Evolutionary conservation across 208 protist genomes (phyloP), one percentile per base, ranked within the genome.

Genomic region (Crithidia fasciculata): DNA sequence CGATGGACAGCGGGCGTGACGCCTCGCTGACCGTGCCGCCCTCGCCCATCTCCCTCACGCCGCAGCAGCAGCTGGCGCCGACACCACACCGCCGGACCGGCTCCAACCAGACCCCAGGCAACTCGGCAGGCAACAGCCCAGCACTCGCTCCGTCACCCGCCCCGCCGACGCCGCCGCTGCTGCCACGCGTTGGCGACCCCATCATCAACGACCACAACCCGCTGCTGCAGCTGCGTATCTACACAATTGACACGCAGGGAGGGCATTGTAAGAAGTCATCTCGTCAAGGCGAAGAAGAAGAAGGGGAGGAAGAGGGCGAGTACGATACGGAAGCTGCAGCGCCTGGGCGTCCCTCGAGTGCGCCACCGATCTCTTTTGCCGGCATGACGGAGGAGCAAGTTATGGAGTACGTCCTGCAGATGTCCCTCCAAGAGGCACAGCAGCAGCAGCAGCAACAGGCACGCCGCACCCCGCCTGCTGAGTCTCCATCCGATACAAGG

Each of bases 341-440:
- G 50, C 50, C 54, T 10, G 47, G 6, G 16, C 43, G 15, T 12
- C 50, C 43, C 50, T 39, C 2, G 5, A 15, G 15, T 18, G 37
- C 40, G 9, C 72, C 47, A 40, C 47, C 7, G 36, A 28, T 41
- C 10, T 74, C 50, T 56, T 10, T 79, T 40, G 49, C 66, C 0
- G 73, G 69, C 7, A 73, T 84, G 74, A 81, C 68, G 13, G 81
- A 86, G 43, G 78, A 83, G 40, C 59, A 76, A 52, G 47, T 86
- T 40, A 19, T 86, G 9, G 55, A 72, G 53, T 83, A 81, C 60
- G 82, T 83, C n/a, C 60, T 86, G 69, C 74, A 65, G 28, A 19
- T 86, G 9, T 83, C 82, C 2, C 52, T 69, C 8, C 56, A 59
- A 13, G 77, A 86, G 28, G 66, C 77, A 36, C 62, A 69, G 41